A percentile compares a stretch with the other conserved stretches of the same genome.
Conservation (phyloP, 1,284 basidiomycete genomes). For the Erythrobasidium hasegawianum region DNA sequence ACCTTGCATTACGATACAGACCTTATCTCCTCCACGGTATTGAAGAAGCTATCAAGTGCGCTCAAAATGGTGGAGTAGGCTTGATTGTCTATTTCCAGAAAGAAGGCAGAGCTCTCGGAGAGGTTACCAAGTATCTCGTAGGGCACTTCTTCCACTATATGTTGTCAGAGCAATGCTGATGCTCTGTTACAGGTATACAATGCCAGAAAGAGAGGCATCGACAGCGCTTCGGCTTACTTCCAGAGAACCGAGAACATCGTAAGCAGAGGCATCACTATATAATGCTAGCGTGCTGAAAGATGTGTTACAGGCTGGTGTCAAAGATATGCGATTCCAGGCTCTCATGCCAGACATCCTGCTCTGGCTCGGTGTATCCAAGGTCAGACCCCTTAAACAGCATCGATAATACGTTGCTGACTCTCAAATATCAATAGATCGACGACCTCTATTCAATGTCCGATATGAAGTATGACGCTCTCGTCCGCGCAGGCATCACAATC, state of each 20-base stretch:
- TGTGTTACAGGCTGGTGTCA: conserved; percentile 47
- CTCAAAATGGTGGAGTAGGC: conserved; percentile 85
- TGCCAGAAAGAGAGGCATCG: conserved; percentile 86
- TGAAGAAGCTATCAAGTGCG: conserved; percentile 80
- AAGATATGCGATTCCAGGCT: conserved; percentile 92
- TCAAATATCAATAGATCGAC: conserved; percentile 58
- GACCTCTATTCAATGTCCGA: conserved; percentile 82
- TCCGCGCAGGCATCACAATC: conserved; percentile 80
- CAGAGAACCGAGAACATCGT: conserved; percentile 88
- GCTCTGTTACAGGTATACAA: conserved; percentile 70
- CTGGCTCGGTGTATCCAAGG: conserved; percentile 82
- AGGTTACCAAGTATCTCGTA: conserved; percentile 63
- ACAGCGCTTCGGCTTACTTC: conserved; percentile 90
- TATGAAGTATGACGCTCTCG: conserved; percentile 85
- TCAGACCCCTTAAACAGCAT: neutral
- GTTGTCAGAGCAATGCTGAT: conserved; percentile 42
- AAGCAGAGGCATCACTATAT: neutral
- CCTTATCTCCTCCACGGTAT: conserved; percentile 91
- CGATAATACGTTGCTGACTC: neutral
- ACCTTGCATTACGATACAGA: conserved; percentile 13
- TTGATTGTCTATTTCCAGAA: conserved; percentile 92
- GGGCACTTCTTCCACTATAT: neutral
- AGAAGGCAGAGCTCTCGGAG: conserved; percentile 53
- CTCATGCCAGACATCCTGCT: conserved; percentile 94
- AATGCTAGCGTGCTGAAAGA: neutral